Evolutionary conservation across 441 rosid species (phyloP), one percentile per base, ranked within the genome.

Genomic region (Populus hybrid): DNA sequence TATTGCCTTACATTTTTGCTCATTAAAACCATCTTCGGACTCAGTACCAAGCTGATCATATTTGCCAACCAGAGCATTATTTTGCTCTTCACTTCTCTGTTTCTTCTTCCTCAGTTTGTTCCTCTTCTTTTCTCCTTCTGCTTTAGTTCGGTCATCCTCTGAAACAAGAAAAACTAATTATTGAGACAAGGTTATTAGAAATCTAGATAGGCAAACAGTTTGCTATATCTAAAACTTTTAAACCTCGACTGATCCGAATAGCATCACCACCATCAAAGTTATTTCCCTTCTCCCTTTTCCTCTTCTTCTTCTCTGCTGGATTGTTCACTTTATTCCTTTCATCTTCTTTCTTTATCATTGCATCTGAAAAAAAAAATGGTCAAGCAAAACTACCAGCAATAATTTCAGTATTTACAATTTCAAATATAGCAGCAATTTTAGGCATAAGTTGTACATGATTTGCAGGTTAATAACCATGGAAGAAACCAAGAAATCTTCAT

Each of bases 221-320:
- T 69, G 16, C 36, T 35, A 35, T 11, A 14, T 36, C 53, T 34
- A 34, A 57, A 28, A 77, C 36, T 75, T 23, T 46, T 74, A 50
- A 68, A 84, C 88, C 83, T 79, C 78, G 30, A 68, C 34, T 75
- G 26, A 28, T 50, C 76, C 64, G 66, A 24, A 71, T 61, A 65
- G 74, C 75, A 57, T 70, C 50, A 11, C 75, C 73, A 70, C 46
- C 67, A 63, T 80, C 73, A 74, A 35, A 50, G 70, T 75, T 18
- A 12, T 75, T 79, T 72, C 35, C 78, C 71, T 72, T 80, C 77
- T 68, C 81, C 38, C 84, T 78, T 71, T 77, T 88, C 67, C 78
- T 83, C 81, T 88, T 88, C 82, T 78, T 82, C 84, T 82, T 86
- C 64, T 30, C 74, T 14, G 38, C 73, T 40, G 69, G 65, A 67